Evolutionary conservation across 768 basidiomycete genomes (phyloP).

Genomic region (Hydnomerulius pinastri): DNA sequence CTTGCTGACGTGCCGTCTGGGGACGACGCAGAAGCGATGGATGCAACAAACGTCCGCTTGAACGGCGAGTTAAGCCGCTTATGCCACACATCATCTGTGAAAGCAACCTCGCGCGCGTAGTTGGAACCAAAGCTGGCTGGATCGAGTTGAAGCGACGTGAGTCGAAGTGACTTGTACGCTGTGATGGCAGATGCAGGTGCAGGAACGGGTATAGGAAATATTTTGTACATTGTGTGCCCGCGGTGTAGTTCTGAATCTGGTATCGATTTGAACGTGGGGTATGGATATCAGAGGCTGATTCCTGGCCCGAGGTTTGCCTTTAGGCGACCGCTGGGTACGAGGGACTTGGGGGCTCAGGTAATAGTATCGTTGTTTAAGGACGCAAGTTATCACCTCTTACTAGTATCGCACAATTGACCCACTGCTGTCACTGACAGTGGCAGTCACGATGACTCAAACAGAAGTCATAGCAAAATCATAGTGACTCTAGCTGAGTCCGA

Average conservation of each 20-base stretch:
- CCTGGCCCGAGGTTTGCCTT: too few species aligned
- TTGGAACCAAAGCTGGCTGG: conserved; percentile 22
- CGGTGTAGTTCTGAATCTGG: background rate
- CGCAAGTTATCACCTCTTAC: too few species aligned
- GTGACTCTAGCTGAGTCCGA: too few species aligned
- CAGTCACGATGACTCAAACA: too few species aligned
- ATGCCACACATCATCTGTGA: conserved; percentile 23
- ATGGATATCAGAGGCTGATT: background rate
- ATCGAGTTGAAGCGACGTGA: conserved; percentile 24
- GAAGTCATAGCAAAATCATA: too few species aligned
- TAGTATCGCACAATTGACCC: too few species aligned
- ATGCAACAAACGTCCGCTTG: conserved; percentile 18
- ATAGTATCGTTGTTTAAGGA: too few species aligned
- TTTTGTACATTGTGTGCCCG: conserved; percentile 4
- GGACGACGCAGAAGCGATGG: background rate
- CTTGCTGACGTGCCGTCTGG: background rate
- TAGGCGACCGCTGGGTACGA: too few species aligned
- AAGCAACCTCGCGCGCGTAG: conserved; percentile 22
- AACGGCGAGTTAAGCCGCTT: conserved; percentile 16
- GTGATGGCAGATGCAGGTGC: conserved; percentile 25
- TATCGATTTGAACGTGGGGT: background rate
- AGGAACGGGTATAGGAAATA: conserved; percentile 17
- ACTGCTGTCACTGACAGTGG: too few species aligned
- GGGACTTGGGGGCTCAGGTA: too few species aligned
- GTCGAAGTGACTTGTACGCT: conserved; percentile 20